Percentiles rank a stretch among this genome's conserved stretches.
phyloP scores from a whole-genome alignment of 148 eudicot genomes.

The Fallopia convolvulus region DNA sequence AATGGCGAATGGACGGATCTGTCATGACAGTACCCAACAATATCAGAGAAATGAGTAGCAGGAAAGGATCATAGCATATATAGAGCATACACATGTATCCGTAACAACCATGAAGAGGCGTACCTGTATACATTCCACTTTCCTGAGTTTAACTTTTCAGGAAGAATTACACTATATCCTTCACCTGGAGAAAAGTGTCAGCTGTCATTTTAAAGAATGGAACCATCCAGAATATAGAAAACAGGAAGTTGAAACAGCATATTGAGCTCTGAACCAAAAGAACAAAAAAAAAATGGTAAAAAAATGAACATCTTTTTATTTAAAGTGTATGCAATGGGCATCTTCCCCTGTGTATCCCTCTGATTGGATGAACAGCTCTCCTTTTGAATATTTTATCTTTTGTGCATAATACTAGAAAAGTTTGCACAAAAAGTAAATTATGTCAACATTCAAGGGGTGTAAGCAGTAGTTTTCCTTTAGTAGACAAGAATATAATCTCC shows the following conservation, averaged over 20 bases:
- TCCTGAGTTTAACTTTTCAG: constrained; percentile 85
- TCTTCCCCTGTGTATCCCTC: background rate
- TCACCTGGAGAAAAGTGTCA: constrained; percentile 41
- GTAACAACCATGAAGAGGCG: constrained; percentile 13
- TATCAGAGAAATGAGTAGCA: background rate
- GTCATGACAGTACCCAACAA: constrained; percentile 22
- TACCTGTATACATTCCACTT: constrained; percentile 98
- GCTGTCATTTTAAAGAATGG: background rate
- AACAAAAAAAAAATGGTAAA: background rate
- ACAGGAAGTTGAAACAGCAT: background rate
- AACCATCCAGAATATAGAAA: background rate
- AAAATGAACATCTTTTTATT: constrained; percentile 4
- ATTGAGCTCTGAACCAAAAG: background rate
- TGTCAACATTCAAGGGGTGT: background rate
- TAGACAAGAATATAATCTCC: background rate
- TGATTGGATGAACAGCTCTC: background rate
- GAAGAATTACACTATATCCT: constrained; percentile 76
- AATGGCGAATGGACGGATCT: constrained; percentile 78
- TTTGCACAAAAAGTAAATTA: background rate
- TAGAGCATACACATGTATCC: background rate
- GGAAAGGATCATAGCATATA: background rate
- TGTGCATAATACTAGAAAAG: background rate
- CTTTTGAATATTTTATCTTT: background rate
- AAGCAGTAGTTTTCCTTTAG: background rate
- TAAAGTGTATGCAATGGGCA: background rate